phyloP scores from a whole-genome alignment of 768 basidiomycete genomes.

The Naganishia friedmannii region DNA sequence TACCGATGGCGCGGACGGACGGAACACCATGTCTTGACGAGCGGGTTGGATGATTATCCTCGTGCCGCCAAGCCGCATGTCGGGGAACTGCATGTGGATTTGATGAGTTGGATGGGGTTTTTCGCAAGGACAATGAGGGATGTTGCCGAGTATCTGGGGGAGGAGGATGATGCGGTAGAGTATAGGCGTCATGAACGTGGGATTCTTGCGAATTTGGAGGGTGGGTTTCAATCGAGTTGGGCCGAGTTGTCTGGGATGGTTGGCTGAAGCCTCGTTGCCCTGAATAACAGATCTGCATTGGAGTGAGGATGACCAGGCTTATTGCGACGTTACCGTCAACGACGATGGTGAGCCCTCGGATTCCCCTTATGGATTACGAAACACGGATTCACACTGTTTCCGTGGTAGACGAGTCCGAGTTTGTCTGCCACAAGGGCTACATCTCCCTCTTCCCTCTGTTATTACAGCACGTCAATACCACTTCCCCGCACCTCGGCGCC shows the following conservation, averaged over 20 bases:
- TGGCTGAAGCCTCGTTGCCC: too few relatives aligned
- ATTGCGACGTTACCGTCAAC: conserved; percentile 82
- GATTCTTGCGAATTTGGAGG: conserved; percentile 75
- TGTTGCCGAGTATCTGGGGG: conserved; percentile 80
- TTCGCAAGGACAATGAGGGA: conserved; percentile 90
- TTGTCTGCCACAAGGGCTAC: conserved; percentile 88
- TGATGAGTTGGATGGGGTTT: conserved; percentile 95
- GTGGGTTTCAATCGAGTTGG: too few relatives aligned
- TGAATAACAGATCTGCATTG: conserved; percentile 81
- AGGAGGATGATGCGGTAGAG: conserved; percentile 74
- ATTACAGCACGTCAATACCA: conserved; percentile 69
- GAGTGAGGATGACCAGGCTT: conserved; percentile 85
- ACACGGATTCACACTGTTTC: neutral
- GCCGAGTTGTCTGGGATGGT: too few relatives aligned
- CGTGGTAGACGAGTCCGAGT: conserved; percentile 76
- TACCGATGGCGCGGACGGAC: conserved; percentile 94
- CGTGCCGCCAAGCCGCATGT: conserved; percentile 74
- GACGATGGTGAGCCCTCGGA: conserved; percentile 64
- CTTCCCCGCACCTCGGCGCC: conserved; percentile 75
- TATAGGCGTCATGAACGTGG: conserved; percentile 75
- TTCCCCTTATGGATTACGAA: neutral
- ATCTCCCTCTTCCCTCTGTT: conserved; percentile 91
- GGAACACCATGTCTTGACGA: conserved; percentile 71
- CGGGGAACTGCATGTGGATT: conserved; percentile 87
- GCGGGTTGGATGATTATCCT: conserved; percentile 96